Percentiles rank a stretch among this genome's conserved stretches.
Conservation (phyloP, 2,329 filamentous ascomycete genomes). For the Elsinoe arachidis region DNA sequence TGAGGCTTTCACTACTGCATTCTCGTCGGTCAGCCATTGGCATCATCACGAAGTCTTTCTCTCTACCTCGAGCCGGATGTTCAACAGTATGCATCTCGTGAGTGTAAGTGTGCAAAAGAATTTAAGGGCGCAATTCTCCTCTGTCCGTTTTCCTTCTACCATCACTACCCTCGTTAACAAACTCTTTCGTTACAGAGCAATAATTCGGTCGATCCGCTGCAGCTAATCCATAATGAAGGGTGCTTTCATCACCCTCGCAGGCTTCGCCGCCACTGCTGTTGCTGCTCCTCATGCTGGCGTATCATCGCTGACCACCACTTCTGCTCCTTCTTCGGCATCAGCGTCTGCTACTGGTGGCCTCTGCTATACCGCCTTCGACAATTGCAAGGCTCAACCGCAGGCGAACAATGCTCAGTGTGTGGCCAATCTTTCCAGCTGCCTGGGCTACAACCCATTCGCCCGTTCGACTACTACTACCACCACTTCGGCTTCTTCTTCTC, state of each 20-base stretch:
- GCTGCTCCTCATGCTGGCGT: neutral
- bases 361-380: neutral
- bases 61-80: neutral
- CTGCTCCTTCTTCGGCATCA: neutral
- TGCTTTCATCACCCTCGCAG: neutral
- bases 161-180: neutral
- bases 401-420: slow-evolving; percentile 15
- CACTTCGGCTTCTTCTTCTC: neutral
- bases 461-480: neutral
- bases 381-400: neutral
- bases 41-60: neutral
- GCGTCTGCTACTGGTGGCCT: neutral
- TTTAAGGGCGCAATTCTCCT: neutral
- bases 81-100: neutral
- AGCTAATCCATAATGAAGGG: slow-evolving; percentile 10
- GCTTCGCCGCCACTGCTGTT: neutral
- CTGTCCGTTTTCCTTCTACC: neutral
- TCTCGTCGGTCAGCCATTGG: neutral
- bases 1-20: slow-evolving; percentile 1
- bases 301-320: neutral
- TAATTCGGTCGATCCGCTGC: neutral
- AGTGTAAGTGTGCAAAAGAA: neutral
- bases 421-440: slow-evolving; percentile 3
- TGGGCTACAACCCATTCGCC: slow-evolving; percentile 9
- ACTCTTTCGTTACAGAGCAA: neutral